Evolutionary conservation across 371 early-diverging fungal species (phyloP), one percentile per base, ranked within the genome.

Genomic region (Mucor saturninus): DNA sequence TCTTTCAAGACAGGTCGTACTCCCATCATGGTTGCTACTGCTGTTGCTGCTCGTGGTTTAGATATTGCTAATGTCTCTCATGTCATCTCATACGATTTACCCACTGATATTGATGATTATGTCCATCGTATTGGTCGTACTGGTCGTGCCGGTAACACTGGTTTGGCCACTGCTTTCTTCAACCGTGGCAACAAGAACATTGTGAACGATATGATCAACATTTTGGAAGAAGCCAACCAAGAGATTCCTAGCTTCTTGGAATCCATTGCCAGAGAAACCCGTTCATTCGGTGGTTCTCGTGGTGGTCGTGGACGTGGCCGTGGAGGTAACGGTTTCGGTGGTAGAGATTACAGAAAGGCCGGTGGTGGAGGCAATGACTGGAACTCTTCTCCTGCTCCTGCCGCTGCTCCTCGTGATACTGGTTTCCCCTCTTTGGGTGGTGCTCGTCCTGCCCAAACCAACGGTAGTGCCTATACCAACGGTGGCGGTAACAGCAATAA

Each of bases 1-100:
- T 85, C 84, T 46, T 99, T 99, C 93, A 91, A 93, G 69, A 81
- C 89, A 15, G 97, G 94, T 29, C 89, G 92, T 50, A 91, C 93
- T 26, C 95, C 97, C 9, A 88, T 99, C 70, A 86, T 99, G 84
- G 98, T 99, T 21, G 99, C 99, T 31, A 99, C 99, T 29, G 99
- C 99, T 63, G 98, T 99, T 8, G 99, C 98, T 59, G 97, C 99
- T 32, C 93, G 99, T 86, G 99, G 99, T 68, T 81, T 99, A 31
- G 99, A 94, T 79, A 93, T 93, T 55, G 89, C 92, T 65, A 93
- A 93, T 61, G 94, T 95, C 50, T 84, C 90, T 35, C 95, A 95
- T 65, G 95, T 97, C 51, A 86, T 96, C 72, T 95, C 95, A 77
- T 98, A 93, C 73, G 98, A 98, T 69, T 83, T 99, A 66, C 99